Conservation (phyloP, 176 grass and related monocot species). For the Leersia perrieri region DNA sequence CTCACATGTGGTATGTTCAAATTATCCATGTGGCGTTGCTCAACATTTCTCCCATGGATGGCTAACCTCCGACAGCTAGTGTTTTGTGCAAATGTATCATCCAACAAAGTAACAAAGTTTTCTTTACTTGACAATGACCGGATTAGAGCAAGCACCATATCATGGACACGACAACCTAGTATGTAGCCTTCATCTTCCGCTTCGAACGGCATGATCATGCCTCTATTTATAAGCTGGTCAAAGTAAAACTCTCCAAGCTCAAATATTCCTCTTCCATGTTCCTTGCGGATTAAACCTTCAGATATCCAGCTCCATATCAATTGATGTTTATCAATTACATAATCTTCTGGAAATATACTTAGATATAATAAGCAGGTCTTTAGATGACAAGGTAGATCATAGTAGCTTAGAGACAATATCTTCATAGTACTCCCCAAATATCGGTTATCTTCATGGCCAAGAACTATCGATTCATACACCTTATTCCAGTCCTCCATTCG, state of each 20-base stretch:
- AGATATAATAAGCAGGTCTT: conserved; percentile 8
- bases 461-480: not conserved
- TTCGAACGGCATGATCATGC: not conserved
- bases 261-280: not conserved
- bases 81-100: no score
- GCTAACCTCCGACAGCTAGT: no score
- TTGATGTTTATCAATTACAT: accelerated
- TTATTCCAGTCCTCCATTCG: not conserved
- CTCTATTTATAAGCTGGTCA: not conserved
- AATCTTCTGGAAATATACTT: not conserved
- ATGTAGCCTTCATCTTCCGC: accelerated
- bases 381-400: not conserved
- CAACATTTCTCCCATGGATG: no score
- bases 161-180: not conserved
- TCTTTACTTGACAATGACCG: no score
- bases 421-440: not conserved
- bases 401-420: conserved; percentile 5
- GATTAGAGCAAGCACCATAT: no score
- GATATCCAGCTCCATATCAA: conserved; percentile 26
- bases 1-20: no score
- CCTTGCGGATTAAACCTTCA: not conserved
- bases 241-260: not conserved
- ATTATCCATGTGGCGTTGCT: no score
- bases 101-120: no score
- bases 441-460: not conserved